Evolutionary conservation across 2,329 filamentous ascomycete species (phyloP), one percentile per base, ranked within the genome.

Genomic region (Berkeleyomyces rouxiae): DNA sequence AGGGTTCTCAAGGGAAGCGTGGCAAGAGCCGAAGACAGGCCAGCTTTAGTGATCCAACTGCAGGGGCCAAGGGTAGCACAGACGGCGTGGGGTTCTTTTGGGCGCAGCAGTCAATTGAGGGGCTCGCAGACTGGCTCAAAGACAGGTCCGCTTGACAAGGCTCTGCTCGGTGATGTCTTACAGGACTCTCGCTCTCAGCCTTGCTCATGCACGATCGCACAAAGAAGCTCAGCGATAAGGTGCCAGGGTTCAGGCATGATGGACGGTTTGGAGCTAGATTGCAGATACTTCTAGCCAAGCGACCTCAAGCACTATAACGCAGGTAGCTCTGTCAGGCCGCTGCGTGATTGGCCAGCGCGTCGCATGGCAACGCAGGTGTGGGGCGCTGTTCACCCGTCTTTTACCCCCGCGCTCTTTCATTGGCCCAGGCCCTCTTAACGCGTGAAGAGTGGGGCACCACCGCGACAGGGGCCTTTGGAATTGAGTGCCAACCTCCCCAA

Each of bases 401-500:
- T 55, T 57, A 31, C 39, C 31, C 47, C 57, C 57, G 23, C 31
- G n/a, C 16, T 13, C 46, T 60, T 57, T 53, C 42, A 55, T 61
- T 61, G 58, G 40, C 44, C 43, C 10, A 9, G 16, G 13, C 13
- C 37, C 44, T 59, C 42, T 59, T 59, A 37, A 59, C 58, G 58
- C 58, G 58, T 59, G 33, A 46, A 37, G n/a, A 59, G 58, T 47
- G 58, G 58, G 42, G 40, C 33, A 10, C 13, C 16, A 58, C 13
- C 11, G 13, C 31, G 33, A n/a, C 43, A 36, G 33, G 40, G 31
- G 16, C 5, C 46, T 39, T 42, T 61, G 59, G 37, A 58, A 49
- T 47, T 33, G 13, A 42, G 58, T 59, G n/a, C 63, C 63, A 64
- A 43, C 63, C 63, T 62, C 63, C 63, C 37, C 11, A 62, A 60